phyloP scores from a whole-genome alignment of 2,329 filamentous ascomycete species.

The Aurifilum marmelostoma region DNA sequence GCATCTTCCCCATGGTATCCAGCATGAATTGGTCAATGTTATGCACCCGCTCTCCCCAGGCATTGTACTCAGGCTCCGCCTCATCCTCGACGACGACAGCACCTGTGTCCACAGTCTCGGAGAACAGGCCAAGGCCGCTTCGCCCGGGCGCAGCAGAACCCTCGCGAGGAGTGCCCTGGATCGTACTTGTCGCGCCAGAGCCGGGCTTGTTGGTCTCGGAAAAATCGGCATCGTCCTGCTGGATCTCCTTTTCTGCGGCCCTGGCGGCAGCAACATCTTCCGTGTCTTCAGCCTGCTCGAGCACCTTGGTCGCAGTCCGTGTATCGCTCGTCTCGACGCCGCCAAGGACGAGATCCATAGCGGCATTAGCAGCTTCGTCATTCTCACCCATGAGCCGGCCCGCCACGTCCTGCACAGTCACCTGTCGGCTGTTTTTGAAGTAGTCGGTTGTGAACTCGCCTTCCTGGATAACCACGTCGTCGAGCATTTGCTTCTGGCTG shows the following conservation, averaged over 20 bases:
- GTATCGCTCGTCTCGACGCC: constrained; percentile 63
- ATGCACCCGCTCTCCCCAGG: constrained; percentile 59
- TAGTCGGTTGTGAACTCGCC: constrained; percentile 98
- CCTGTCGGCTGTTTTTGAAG: constrained; percentile 68
- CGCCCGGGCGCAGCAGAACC: constrained; percentile 40
- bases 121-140: constrained; percentile 42
- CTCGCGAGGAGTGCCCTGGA: constrained; percentile 55
- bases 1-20: constrained; percentile 64
- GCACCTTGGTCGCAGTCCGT: constrained; percentile 67
- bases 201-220: constrained; percentile 63
- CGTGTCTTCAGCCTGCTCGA: constrained; percentile 88
- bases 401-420: constrained; percentile 71
- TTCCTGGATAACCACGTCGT: constrained; percentile 98
- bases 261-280: constrained; percentile 90
- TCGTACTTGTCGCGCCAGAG: constrained; percentile 54
- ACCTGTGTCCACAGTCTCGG: constrained; percentile 41
- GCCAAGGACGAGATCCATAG: constrained; percentile 84
- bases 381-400: constrained; percentile 61
- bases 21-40: constrained; percentile 80
- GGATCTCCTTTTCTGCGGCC: constrained; percentile 84
- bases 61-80: constrained; percentile 56
- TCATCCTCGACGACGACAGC: constrained; percentile 39
- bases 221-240: constrained; percentile 85
- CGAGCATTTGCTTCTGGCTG: constrained; percentile 95
- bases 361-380: constrained; percentile 75